Base-by-base conservation (phyloP, 208 protist genomes). In the Leptomonas pyrrhocoris region DNA sequence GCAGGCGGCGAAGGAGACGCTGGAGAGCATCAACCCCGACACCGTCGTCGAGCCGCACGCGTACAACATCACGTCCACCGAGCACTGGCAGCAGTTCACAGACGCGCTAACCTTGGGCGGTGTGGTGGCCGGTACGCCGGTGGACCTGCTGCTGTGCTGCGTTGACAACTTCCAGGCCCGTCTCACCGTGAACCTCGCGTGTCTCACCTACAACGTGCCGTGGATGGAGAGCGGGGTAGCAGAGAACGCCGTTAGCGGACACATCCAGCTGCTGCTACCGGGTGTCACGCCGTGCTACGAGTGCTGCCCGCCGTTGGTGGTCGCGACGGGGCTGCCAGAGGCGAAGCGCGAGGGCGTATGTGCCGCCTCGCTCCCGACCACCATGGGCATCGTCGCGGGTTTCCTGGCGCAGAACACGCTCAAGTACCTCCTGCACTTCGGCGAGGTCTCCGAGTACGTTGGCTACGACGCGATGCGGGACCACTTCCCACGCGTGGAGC, bases 131-230 rank as follows among this genome's bases (percentile, higher is more conserved):
- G 63, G 69, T 15, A 72, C 75, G 0, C 82, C 83, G 2, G 89
- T 99, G 2, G 84, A 95, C 62, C 76, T 99, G 23, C 83, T 99
- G 12, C 80, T 99, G 27, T 92, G 93, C 72, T 99, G 97, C 76
- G 98, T 99, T 1, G 98, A 99, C 80, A 99, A 99, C 78, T 99
- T 98, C 74, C 93, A 98, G 62, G 98, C 97, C 18, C 93, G 98
- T 34, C 87, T 98, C 45, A 84, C 97, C 18, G 93, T 99, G 30
- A 99, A 99, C 83, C 77, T 89, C 69, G 95, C 93, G 19, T 99
- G 96, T 83, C 86, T 96, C 23, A 90, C 95, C 60, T 81, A 92
- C 65, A 68, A 72, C 27, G 81, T 96, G 49, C 69, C 68, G 31
- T 99, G 98, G 97, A 98, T 99, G 92, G 97, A 99, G 64, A 96